Percentiles rank a stretch among this genome's conserved stretches.
phyloP scores from a whole-genome alignment of 106 monocot genomes.

The Narthecium ossifragum region DNA sequence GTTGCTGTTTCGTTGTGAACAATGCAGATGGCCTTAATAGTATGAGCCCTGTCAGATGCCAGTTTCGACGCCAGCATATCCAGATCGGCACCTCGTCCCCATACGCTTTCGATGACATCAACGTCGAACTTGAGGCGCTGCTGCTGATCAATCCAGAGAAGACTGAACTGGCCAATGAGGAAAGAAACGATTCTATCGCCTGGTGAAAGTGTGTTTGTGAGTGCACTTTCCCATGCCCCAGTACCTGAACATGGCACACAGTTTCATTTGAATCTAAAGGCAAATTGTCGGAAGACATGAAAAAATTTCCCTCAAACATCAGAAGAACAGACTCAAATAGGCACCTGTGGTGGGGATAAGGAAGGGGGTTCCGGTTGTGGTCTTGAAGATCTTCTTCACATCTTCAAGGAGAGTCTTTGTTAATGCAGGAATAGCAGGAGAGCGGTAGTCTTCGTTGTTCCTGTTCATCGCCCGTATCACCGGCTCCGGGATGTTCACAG shows the following conservation, averaged over 20 bases:
- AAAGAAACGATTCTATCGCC: constrained; percentile 77
- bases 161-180: constrained; percentile 85
- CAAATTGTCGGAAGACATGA: too few relatives aligned
- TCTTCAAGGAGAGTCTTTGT: constrained; percentile 89
- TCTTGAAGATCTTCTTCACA: constrained; percentile 94
- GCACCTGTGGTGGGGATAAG: constrained; percentile 84
- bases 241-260: constrained; percentile 40
- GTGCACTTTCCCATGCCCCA: constrained; percentile 96
- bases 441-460: constrained; percentile 91
- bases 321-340: too few relatives aligned
- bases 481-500: constrained; percentile 91
- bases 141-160: constrained; percentile 94
- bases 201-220: constrained; percentile 89
- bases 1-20: constrained; percentile 98
- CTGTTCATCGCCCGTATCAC: constrained; percentile 88
- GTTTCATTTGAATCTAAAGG: too few relatives aligned
- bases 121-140: constrained; percentile 86
- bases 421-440: constrained; percentile 74
- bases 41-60: constrained; percentile 41
- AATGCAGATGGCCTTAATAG: constrained; percentile 87
- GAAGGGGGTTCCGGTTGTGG: constrained; percentile 70
- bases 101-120: constrained; percentile 87
- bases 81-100: constrained; percentile 82
- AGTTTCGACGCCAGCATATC: constrained; percentile 63
- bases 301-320: too few relatives aligned